Evolutionary conservation across 306 rosid species (phyloP).

Genomic region (Fagus crenata): DNA sequence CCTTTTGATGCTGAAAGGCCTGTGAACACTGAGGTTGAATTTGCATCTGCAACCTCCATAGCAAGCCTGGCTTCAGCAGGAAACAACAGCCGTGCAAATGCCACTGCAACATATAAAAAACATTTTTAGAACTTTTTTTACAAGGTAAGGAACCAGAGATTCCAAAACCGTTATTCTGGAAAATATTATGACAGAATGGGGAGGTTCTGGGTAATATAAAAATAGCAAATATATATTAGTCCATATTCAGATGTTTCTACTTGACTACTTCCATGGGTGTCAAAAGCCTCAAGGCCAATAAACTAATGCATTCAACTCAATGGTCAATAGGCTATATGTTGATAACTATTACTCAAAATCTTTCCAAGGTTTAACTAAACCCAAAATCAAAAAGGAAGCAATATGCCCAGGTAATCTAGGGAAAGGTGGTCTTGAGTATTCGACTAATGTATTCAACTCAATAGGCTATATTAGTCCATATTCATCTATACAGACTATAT

Average conservation of each 20-base stretch:
- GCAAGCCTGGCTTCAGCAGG: conserved; percentile 92
- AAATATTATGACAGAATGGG: not conserved
- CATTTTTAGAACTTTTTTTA: conserved; percentile 8
- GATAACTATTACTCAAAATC: not conserved
- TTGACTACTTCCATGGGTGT: not conserved
- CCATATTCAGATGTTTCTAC: not conserved
- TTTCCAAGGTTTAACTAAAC: not conserved
- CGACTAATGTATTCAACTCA: no score
- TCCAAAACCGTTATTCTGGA: not conserved
- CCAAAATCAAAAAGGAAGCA: not conserved
- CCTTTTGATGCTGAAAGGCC: conserved; percentile 35
- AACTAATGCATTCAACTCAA: not conserved
- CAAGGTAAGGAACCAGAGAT: conserved; percentile 5
- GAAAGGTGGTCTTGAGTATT: not conserved
- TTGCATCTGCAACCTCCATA: conserved; percentile 68
- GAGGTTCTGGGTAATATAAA: not conserved
- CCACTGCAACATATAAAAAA: conserved; percentile 53
- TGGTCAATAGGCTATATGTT: not conserved
- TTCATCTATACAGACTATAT: no score
- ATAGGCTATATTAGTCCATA: no score
- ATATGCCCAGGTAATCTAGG: not conserved
- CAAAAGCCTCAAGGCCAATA: not conserved
- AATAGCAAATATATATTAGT: not conserved
- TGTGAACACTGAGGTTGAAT: conserved; percentile 34
- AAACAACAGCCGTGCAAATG: conserved; percentile 64